Conservation (phyloP, 768 basidiomycete species). For the Boletus edulis region DNA sequence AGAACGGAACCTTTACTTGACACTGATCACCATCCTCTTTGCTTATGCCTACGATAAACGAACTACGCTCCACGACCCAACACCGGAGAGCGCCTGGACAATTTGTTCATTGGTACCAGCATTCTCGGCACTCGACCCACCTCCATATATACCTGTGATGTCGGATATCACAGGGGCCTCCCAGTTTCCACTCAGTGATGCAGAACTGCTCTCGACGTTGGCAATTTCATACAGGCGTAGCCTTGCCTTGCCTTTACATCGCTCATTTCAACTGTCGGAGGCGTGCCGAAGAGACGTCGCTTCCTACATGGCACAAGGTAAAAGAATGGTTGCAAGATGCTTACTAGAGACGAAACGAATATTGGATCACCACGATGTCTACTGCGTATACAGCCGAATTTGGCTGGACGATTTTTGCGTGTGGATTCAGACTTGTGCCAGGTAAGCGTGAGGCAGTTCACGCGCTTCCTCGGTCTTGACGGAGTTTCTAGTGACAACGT, state of each 20-base stretch:
- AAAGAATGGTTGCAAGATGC: slow-evolving; percentile 58
- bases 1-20: slow-evolving; percentile 63
- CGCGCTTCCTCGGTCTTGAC: slow-evolving; percentile 1
- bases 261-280: slow-evolving; percentile 74
- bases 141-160: slow-evolving; percentile 40
- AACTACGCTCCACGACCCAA: slow-evolving; percentile 76
- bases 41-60: slow-evolving; percentile 80
- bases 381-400: slow-evolving; percentile 85
- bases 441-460: slow-evolving; percentile 41
- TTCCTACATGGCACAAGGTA: slow-evolving; percentile 54
- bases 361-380: slow-evolving; percentile 79
- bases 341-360: slow-evolving; percentile 71
- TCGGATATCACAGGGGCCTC: slow-evolving; percentile 8
- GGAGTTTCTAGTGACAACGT: slow-evolving; percentile 50
- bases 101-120: slow-evolving; percentile 67
- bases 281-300: slow-evolving; percentile 66
- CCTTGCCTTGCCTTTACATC: slow-evolving; percentile 75
- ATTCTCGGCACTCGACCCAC: slow-evolving; percentile 81
- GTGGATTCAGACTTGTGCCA: slow-evolving; percentile 73
- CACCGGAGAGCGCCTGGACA: slow-evolving; percentile 88
- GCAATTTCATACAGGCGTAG: slow-evolving; percentile 69
- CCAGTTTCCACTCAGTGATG: slow-evolving; percentile 32
- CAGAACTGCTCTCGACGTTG: slow-evolving; percentile 52
- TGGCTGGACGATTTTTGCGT: slow-evolving; percentile 85
- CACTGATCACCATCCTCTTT: slow-evolving; percentile 69